Percentiles rank a stretch among this genome's conserved stretches.
These are phyloP conservation scores for Alnus rubra DNA, from an alignment of 306 rosid species.

Conservation along the genomic window DNA sequence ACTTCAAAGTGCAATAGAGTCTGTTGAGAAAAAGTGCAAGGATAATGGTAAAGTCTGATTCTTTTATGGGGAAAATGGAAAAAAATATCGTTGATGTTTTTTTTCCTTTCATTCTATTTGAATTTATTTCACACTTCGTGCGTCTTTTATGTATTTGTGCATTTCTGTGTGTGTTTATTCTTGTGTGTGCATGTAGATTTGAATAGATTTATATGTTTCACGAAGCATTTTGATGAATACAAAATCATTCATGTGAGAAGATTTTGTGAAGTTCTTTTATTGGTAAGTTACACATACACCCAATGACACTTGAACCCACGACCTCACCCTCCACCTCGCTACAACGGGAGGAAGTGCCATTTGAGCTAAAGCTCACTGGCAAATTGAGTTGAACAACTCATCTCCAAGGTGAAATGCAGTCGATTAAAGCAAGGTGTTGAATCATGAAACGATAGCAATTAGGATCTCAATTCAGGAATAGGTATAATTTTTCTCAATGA, in stretches of 20 bases:
- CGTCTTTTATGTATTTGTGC: neutral
- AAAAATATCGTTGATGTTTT: neutral
- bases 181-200: neutral
- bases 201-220: neutral
- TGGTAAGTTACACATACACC: no score
- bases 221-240: neutral
- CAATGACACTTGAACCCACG: no score
- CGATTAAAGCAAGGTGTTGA: neutral
- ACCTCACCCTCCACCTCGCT: no score
- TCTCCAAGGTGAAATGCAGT: neutral
- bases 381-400: neutral
- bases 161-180: neutral
- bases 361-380: no score
- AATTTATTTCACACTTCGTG: neutral
- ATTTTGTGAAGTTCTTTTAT: neutral
- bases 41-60: constrained; percentile 53
- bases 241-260: neutral
- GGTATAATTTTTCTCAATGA: no score
- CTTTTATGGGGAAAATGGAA: neutral
- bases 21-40: constrained; percentile 64
- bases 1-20: constrained; percentile 56
- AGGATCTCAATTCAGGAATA: neutral
- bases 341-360: no score
- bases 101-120: neutral
- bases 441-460: neutral